Base-by-base conservation (phyloP, 495 filamentous ascomycete genomes). In the Cryomyces antarcticus region DNA sequence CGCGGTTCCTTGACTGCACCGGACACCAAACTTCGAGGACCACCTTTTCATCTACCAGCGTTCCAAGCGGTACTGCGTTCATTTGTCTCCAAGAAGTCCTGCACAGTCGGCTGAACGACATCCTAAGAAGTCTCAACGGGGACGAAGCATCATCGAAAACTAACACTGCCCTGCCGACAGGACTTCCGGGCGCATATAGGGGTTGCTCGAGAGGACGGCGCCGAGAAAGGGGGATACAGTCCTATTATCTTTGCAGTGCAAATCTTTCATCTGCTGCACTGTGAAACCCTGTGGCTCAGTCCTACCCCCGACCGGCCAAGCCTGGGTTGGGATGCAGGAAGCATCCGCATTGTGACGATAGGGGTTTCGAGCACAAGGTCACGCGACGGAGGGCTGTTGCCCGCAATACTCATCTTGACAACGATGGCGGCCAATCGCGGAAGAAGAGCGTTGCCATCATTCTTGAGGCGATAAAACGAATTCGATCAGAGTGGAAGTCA, bases 21-120 rank as follows among this genome's bases (percentile, higher is more conserved):
- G 17, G 17, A 24, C 17, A 1, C 17, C 17, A 24, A 24, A 24
- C 17, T 24, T 24, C 17, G 17, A 24, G 17, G 17, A 24, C 17
- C 17, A 24, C 17, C 17, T 24, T 24, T 24, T 24, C 17, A 24
- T 24, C 17, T 24, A 24, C 17, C 17, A 24, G 17, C 17, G 17
- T 24, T 24, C 17, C 17, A 2, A 24, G 17, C 17, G 17, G 17
- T 24, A 24, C 17, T 24, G 6, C 46, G 1, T 78, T 95, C 48
- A 63, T 93, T 39, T 88, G 84, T 48, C 64, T 95, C 10, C 86
- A 93, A 56, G 87, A 95, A 61, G 85, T 78, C 11, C 69, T 93
- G 11, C 69, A 84, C 49, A 56, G 58, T 0, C 86, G 93, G 49
- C 62, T 93, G 0, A 37, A 58, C 9, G 80, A 87, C 49, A 65